Conservation (phyloP, 169 alveolate species). For the Amoebophrya sp. region DNA sequence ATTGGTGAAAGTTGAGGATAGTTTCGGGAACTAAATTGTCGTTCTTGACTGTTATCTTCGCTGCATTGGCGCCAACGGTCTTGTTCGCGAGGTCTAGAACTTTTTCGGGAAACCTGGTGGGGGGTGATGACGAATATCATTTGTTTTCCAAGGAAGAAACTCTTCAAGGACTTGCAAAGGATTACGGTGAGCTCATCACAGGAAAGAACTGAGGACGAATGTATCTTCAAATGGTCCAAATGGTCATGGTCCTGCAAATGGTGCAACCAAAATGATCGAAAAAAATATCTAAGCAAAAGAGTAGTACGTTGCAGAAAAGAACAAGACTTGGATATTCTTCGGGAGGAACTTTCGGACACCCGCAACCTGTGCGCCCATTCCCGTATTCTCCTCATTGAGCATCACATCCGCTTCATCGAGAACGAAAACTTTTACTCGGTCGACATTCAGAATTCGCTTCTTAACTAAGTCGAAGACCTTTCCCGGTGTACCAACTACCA, state of each 20-base stretch:
- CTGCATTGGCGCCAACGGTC: not conserved
- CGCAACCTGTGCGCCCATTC: constrained; percentile 83
- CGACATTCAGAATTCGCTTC: constrained; percentile 66
- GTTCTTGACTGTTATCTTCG: not conserved
- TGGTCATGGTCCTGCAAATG: not conserved
- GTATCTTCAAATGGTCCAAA: not conserved
- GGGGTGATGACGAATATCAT: too few relatives aligned
- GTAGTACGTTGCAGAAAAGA: constrained; percentile 38
- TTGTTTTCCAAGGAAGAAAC: too few relatives aligned
- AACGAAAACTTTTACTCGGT: constrained; percentile 61
- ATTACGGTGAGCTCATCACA: too few relatives aligned
- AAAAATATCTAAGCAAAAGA: not conserved
- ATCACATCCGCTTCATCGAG: constrained; percentile 97
- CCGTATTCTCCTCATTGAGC: constrained; percentile 67
- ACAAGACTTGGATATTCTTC: constrained; percentile 45
- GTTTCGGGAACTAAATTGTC: not conserved
- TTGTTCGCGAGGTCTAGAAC: not conserved
- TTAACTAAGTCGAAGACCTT: constrained; percentile 76
- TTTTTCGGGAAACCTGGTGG: not conserved
- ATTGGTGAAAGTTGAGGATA: not conserved
- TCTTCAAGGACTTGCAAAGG: too few relatives aligned
- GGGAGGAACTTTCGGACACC: constrained; percentile 67
- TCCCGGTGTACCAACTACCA: not conserved
- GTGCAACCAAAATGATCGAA: not conserved
- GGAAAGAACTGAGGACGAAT: not conserved